Conservation (phyloP, 2,329 filamentous ascomycete species). For the Ophiocordyceps polyrhachis-furcata region DNA sequence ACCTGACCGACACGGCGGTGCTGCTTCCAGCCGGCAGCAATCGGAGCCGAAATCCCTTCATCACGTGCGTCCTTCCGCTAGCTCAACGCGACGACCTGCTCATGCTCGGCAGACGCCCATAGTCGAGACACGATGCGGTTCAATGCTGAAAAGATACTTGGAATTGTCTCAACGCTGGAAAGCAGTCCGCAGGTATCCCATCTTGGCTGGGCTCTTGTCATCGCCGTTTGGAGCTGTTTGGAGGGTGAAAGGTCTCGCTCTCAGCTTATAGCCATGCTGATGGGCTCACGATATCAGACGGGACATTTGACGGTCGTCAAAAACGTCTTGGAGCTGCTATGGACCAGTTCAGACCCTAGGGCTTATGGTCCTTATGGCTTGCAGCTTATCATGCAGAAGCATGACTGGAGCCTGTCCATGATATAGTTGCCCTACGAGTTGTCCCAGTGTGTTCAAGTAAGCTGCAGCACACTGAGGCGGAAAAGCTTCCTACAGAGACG, state of each 20-base stretch:
- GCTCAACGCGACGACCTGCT: not conserved
- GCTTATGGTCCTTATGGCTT: not conserved
- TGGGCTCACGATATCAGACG: not conserved
- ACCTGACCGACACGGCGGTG: not conserved
- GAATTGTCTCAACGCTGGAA: not conserved
- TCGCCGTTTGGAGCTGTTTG: not conserved
- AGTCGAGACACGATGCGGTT: not conserved
- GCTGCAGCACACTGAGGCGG: too few relatives aligned
- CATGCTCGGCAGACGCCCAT: not conserved
- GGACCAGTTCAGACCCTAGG: not conserved
- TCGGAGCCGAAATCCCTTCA: not conserved
- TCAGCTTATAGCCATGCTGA: not conserved
- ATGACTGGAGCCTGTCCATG: not conserved
- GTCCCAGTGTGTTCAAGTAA: too few relatives aligned
- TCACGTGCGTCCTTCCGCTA: not conserved
- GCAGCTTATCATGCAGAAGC: not conserved
- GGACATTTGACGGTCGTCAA: not conserved
- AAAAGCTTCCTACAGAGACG: too few relatives aligned
- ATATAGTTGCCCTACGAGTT: too few relatives aligned
- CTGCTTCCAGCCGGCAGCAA: not conserved
- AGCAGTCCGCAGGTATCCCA: not conserved
- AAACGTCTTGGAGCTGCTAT: not conserved
- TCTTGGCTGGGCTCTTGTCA: not conserved
- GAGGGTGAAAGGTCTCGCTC: not conserved
- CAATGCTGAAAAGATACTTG: not conserved